A percentile compares a stretch with the other conserved stretches of the same genome.
These are phyloP conservation scores for Closterium sp. DNA, from an alignment of 139 green algal species.

Conservation along the genomic window DNA sequence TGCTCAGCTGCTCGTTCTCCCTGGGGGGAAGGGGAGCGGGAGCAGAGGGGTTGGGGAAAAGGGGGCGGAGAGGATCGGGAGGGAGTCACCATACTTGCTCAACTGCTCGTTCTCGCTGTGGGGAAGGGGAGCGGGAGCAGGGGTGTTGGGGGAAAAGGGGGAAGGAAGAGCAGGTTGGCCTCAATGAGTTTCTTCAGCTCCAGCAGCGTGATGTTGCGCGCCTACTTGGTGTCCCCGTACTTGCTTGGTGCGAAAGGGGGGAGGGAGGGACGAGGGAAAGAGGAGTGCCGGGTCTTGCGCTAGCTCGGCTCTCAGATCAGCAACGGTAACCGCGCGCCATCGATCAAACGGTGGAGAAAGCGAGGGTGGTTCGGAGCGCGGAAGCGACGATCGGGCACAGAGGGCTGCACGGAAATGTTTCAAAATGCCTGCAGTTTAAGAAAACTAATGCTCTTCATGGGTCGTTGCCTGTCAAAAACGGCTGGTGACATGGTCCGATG, in stretches of 20 bases:
- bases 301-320: too few species aligned
- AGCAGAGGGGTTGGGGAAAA: background rate
- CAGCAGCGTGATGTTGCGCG: constrained; percentile 54
- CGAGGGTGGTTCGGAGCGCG: background rate
- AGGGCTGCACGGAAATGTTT: too few species aligned
- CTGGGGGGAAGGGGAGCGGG: too few species aligned
- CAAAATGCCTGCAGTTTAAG: too few species aligned
- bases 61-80: too few species aligned
- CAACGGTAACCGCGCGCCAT: background rate
- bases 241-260: constrained; percentile 8
- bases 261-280: background rate
- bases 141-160: too few species aligned
- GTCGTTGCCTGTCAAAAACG: too few species aligned
- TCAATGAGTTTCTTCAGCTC: constrained; percentile 56
- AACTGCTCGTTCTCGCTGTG: constrained; percentile 54
- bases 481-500: too few species aligned
- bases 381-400: background rate
- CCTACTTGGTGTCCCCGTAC: constrained; percentile 52
- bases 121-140: too few species aligned
- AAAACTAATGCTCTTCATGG: too few species aligned
- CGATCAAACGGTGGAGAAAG: background rate
- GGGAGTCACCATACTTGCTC: constrained; percentile 47
- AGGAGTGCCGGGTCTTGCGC: background rate
- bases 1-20: constrained; percentile 53
- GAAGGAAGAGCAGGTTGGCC: constrained; percentile 52